Percentiles rank a stretch among this genome's conserved stretches.
Conservation (phyloP, 1,139 yeast species). For the Cylindricascospora bacillispora region DNA sequence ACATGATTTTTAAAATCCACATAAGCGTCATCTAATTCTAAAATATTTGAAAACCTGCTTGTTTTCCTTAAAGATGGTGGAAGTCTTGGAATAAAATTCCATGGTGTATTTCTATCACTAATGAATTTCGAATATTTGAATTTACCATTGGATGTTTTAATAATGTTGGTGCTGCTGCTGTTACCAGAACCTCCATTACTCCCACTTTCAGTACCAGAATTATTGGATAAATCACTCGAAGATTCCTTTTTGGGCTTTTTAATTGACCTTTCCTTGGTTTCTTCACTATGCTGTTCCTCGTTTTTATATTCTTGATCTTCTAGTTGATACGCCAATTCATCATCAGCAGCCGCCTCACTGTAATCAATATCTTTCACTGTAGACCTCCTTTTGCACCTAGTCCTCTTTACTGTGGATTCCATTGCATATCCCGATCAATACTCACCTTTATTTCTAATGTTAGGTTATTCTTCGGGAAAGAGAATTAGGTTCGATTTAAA, state of each 20-base stretch:
- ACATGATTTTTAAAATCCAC: conserved; percentile 20
- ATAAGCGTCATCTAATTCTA: conserved; percentile 32
- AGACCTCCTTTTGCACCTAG: no score
- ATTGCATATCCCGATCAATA: no score
- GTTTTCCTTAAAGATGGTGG: conserved; percentile 19
- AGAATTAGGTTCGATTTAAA: no score
- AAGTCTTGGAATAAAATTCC: conserved; percentile 24
- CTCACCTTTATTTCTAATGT: no score
- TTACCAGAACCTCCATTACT: conserved; percentile 4
- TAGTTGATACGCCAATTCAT: no score
- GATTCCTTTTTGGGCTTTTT: conserved; percentile 2
- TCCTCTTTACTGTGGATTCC: no score
- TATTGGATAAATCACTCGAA: no score
- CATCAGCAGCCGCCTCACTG: conserved; percentile 25
- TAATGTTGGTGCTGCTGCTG: no score
- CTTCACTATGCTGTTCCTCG: conserved; percentile 7
- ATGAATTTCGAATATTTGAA: conserved; percentile 15
- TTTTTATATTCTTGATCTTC: conserved; percentile 10
- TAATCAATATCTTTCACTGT: no score
- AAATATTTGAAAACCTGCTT: conserved; percentile 24
- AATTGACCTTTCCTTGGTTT: conserved; percentile 1
- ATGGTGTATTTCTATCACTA: conserved; percentile 13
- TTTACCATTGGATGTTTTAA: no score
- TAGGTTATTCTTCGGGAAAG: no score
- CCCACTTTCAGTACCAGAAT: conserved; percentile 2